These are phyloP conservation scores for Hyphopichia buzzinii DNA, from an alignment of 1,139 yeast species.

Conservation along the genomic window DNA sequence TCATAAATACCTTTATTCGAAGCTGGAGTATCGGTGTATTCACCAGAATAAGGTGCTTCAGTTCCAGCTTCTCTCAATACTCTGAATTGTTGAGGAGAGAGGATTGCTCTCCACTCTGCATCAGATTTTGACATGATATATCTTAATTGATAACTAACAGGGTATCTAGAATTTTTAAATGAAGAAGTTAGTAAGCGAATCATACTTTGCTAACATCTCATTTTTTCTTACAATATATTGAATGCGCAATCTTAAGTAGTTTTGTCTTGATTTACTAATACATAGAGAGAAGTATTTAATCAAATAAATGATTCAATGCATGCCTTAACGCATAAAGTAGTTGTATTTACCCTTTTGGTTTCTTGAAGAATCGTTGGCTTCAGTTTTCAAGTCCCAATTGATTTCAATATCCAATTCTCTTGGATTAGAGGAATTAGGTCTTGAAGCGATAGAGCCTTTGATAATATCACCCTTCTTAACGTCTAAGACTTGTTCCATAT, in stretches of 20 bases:
- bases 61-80: slow-evolving; percentile 81
- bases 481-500: slow-evolving; percentile 78
- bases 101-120: slow-evolving; percentile 76
- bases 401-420: slow-evolving; percentile 79
- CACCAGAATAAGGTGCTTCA: slow-evolving; percentile 79
- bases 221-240: too few relatives aligned
- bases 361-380: slow-evolving; percentile 52
- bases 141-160: not conserved
- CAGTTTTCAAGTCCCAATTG: slow-evolving; percentile 57
- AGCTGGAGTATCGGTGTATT: slow-evolving; percentile 51
- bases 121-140: slow-evolving; percentile 40
- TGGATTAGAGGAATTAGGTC: slow-evolving; percentile 77
- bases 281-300: too few relatives aligned
- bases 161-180: too few relatives aligned
- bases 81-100: slow-evolving; percentile 74
- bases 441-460: slow-evolving; percentile 67
- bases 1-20: slow-evolving; percentile 59
- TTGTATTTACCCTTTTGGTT: slow-evolving; percentile 55
- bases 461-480: slow-evolving; percentile 75
- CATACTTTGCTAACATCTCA: too few relatives aligned
- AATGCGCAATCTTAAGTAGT: too few relatives aligned
- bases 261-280: too few relatives aligned
- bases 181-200: too few relatives aligned
- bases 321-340: slow-evolving; percentile 60
- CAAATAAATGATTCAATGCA: too few relatives aligned